Evolutionary conservation across 2,329 filamentous ascomycete genomes (phyloP).

Genomic region (Fusarium heterosporum): DNA sequence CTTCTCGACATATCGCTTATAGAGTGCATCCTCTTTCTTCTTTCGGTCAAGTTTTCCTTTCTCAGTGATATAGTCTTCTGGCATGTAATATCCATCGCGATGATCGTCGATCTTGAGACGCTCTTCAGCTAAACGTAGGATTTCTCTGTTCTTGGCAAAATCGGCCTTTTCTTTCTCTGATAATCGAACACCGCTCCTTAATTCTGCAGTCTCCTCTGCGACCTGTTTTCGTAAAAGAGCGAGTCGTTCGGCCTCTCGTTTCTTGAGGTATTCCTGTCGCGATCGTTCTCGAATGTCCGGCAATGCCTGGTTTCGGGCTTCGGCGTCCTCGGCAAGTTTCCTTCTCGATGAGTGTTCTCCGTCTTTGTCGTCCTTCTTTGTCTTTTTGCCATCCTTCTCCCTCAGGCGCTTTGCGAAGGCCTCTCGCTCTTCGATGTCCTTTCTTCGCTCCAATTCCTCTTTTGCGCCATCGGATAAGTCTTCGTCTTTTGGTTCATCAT

Average conservation of each 20-base stretch:
- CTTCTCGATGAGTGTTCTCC: slow-evolving; percentile 69
- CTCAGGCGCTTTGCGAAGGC: slow-evolving; percentile 82
- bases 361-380: slow-evolving; percentile 74
- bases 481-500: slow-evolving; percentile 60
- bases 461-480: slow-evolving; percentile 71
- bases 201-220: slow-evolving; percentile 84
- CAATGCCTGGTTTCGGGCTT: slow-evolving; percentile 76
- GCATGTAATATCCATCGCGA: slow-evolving; percentile 90
- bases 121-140: slow-evolving; percentile 84
- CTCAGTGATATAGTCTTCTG: slow-evolving; percentile 94
- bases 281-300: slow-evolving; percentile 85
- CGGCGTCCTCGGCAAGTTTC: slow-evolving; percentile 63
- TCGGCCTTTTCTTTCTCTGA: slow-evolving; percentile 85
- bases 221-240: slow-evolving; percentile 92
- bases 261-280: slow-evolving; percentile 92
- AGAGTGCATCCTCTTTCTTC: slow-evolving; percentile 89
- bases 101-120: slow-evolving; percentile 90
- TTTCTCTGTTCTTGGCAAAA: slow-evolving; percentile 88
- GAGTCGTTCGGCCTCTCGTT: slow-evolving; percentile 87
- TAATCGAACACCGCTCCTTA: slow-evolving; percentile 79
- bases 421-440: slow-evolving; percentile 80
- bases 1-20: slow-evolving; percentile 88
- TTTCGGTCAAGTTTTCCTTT: slow-evolving; percentile 89
- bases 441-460: slow-evolving; percentile 68
- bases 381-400: slow-evolving; percentile 75